Evolutionary conservation across 169 alveolate genomes (phyloP).

Genomic region (Cryptosporidium tyzzeri): DNA sequence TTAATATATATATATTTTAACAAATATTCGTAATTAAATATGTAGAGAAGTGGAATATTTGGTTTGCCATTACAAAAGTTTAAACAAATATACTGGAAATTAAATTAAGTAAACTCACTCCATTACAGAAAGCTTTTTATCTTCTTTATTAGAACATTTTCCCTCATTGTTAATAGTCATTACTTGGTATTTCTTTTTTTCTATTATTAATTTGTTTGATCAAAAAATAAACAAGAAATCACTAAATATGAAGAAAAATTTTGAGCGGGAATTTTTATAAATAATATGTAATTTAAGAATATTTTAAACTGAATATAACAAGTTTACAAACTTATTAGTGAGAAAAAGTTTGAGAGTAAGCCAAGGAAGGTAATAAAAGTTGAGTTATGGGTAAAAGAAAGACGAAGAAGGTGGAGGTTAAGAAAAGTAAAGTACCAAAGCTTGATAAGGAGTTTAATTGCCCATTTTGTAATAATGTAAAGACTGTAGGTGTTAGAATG

Average conservation of each 20-base stretch:
- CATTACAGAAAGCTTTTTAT: neutral
- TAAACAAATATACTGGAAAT: neutral
- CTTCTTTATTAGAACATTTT: neutral
- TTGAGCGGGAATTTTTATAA: slow-evolving; percentile 3
- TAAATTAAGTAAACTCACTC: slow-evolving; percentile 4
- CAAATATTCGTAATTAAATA: neutral
- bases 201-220: neutral
- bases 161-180: neutral
- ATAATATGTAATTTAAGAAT: neutral
- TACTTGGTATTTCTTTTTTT: neutral
- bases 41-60: neutral
- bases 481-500: slow-evolving; percentile 91
- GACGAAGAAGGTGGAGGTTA: slow-evolving; percentile 81
- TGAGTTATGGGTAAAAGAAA: slow-evolving; percentile 86
- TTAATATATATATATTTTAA: too few species aligned
- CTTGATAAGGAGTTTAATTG: slow-evolving; percentile 94
- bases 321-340: neutral
- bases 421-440: slow-evolving; percentile 84
- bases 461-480: slow-evolving; percentile 93
- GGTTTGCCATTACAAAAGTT: neutral
- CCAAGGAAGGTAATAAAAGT: neutral
- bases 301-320: neutral
- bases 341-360: neutral
- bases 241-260: neutral
- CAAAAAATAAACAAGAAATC: neutral